These are phyloP conservation scores for Gossypium arboreum DNA, from an alignment of 345 rosid species.

Conservation along the genomic window DNA sequence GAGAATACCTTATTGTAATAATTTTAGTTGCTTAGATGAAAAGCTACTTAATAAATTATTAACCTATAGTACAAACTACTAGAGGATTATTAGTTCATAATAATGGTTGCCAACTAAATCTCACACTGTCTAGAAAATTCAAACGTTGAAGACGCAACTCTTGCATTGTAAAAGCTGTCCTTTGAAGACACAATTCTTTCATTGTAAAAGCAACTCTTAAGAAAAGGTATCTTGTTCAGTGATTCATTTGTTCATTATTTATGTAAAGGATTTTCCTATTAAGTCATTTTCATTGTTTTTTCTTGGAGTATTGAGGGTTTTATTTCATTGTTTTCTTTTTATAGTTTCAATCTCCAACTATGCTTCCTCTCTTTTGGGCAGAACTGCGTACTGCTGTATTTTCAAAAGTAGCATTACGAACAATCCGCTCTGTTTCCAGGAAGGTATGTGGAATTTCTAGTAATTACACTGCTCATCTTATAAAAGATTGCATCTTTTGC, in stretches of 20 bases:
- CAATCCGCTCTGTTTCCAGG: constrained; percentile 88
- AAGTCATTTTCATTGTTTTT: too few species aligned
- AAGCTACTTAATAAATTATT: neutral
- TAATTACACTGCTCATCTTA: neutral
- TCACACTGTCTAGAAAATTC: neutral
- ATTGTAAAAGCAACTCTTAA: too few species aligned
- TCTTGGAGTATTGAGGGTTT: neutral
- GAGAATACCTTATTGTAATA: neutral
- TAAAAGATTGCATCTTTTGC: neutral
- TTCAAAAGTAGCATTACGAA: constrained; percentile 84
- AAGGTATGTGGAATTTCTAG: constrained; percentile 48
- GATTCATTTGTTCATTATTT: too few species aligned
- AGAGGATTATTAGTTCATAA: neutral
- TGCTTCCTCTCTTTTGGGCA: constrained; percentile 29
- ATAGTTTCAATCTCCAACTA: neutral
- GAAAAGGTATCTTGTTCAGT: too few species aligned
- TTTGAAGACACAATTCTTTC: neutral
- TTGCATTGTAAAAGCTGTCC: neutral
- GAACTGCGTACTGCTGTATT: constrained; percentile 95
- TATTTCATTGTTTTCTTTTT: neutral
- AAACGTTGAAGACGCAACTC: neutral
- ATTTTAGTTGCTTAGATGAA: neutral
- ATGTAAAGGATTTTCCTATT: too few species aligned
- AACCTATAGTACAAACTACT: neutral
- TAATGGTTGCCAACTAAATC: neutral